A percentile compares a stretch with the other conserved stretches of the same genome.
These are phyloP conservation scores for Craspedostauros australis DNA, from an alignment of 108 stramenopile species.

Conservation along the genomic window DNA sequence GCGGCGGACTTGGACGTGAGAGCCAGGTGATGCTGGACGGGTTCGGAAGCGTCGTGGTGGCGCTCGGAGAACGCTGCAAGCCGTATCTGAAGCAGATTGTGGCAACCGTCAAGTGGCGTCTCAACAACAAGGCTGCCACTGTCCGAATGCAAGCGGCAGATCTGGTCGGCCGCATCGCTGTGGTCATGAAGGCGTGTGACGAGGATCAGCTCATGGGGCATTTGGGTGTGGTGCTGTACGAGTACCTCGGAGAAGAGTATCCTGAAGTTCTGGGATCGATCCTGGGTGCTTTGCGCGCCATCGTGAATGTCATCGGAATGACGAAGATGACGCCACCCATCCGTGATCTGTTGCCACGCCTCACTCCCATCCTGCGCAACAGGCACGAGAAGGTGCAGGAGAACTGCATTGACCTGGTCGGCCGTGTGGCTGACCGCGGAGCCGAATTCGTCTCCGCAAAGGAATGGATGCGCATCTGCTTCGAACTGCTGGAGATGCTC, in stretches of 20 bases:
- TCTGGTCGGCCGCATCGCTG: conserved; percentile 94
- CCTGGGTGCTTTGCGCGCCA: conserved; percentile 90
- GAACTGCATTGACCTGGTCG: conserved; percentile 95
- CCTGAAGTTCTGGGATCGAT: conserved; percentile 96
- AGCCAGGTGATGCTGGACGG: conserved; percentile 93
- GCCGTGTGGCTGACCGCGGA: conserved; percentile 96
- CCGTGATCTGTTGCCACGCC: conserved; percentile 91
- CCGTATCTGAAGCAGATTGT: conserved; percentile 98
- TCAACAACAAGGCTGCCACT: conserved; percentile 96
- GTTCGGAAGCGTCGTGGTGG: conserved; percentile 95
- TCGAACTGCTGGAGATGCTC: conserved; percentile 97
- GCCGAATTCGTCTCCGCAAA: conserved; percentile 95
- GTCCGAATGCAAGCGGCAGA: conserved; percentile 99
- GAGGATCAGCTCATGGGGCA: conserved; percentile 99
- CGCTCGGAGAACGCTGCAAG: conserved; percentile 93
- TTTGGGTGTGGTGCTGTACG: conserved; percentile 97
- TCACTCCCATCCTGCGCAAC: conserved; percentile 98
- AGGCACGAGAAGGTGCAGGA: conserved; percentile 99
- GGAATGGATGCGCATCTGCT: conserved; percentile 99
- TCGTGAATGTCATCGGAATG: conserved; percentile 99
- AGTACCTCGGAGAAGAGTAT: conserved; percentile 99
- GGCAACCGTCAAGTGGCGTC: conserved; percentile 96
- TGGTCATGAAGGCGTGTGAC: conserved; percentile 94
- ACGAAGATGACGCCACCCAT: conserved; percentile 98
- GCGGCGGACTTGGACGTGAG: conserved; percentile 53